Evolutionary conservation across 176 grass and related monocot genomes (phyloP), one percentile per base, ranked within the genome.

Genomic region (Metroxylon sagu): DNA sequence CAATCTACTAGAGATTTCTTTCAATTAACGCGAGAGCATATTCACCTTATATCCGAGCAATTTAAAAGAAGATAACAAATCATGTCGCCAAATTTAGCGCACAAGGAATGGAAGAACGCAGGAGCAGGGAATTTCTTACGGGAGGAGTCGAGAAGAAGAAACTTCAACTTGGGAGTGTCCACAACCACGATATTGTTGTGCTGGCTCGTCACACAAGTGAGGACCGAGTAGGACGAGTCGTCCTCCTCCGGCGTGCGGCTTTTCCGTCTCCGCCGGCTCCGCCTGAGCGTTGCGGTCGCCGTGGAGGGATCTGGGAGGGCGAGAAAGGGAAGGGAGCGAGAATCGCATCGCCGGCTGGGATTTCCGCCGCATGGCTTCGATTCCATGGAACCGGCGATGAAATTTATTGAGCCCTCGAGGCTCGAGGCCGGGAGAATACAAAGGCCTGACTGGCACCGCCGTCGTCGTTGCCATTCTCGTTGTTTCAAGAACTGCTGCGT

Each of bases 141-240:
- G 60, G 28, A 82, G 50, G 82, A 67, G 54, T 97, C 92, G 61
- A 97, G 87, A 8, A 88, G 65, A 64, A 91, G 83, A 69, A 81
- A 80, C 50, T 78, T 85, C 48, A 84, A 67, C 30, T 12, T 67
- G 26, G 83, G 75, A 4, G 75, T 85, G 61, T 90, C 92, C 14
- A 97, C 81, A 19, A 97, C 76, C 78, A 90, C 65, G 18, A 88
- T 88, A 19, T 96, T 83, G 50, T 90, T 96, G 83, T 82, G 87
- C 8, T 72, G 49, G 65, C 71, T 87, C 26, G 64, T 75, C 26
- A 76, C 66, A 49, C 55, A 18, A 15, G 68, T 74, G 16, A 96
- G 74, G 19, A 96, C 68, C 16, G 51, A 26, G 54, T 82, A 90
- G 3, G 74, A 1, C 15, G 67, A 31, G 29, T 85, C 82, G 54